These are phyloP conservation scores for Naegleria lovaniensis DNA, from an alignment of 208 protist species.

Conservation along the genomic window DNA sequence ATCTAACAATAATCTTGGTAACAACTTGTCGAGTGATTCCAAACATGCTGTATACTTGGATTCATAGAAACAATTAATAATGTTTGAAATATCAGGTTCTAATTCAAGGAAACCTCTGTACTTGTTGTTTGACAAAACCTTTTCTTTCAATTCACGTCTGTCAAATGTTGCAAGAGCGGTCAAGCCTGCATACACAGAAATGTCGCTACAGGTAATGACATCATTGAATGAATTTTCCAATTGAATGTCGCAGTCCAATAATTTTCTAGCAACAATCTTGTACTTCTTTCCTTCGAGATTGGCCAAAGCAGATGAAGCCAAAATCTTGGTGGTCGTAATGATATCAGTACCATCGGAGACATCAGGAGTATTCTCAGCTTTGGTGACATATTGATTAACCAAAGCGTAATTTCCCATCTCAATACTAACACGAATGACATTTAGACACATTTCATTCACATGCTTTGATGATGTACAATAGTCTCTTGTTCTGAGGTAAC, in stretches of 20 bases:
- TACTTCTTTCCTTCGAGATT: conserved; percentile 56
- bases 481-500: conserved; percentile 59
- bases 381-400: conserved; percentile 54
- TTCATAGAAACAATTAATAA: conserved; percentile 55
- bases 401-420: conserved; percentile 54
- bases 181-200: conserved; percentile 58
- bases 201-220: conserved; percentile 54
- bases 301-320: conserved; percentile 42
- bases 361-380: conserved; percentile 53
- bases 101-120: conserved; percentile 63
- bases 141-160: conserved; percentile 49
- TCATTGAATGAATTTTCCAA: conserved; percentile 41
- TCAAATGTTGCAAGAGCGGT: conserved; percentile 68
- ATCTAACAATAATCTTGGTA: conserved; percentile 53
- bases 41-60: conserved; percentile 42
- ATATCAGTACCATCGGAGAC: background rate
- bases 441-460: conserved; percentile 58
- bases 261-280: conserved; percentile 50
- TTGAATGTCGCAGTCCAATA: conserved; percentile 47
- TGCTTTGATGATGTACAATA: conserved; percentile 61
- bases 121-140: conserved; percentile 50
- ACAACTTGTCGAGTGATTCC: background rate
- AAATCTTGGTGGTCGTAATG: conserved; percentile 42
- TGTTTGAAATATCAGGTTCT: conserved; percentile 50
- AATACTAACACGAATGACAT: conserved; percentile 54